Evolutionary conservation across 2,329 filamentous ascomycete genomes (phyloP).

Genomic region (Diaporthe sp.): DNA sequence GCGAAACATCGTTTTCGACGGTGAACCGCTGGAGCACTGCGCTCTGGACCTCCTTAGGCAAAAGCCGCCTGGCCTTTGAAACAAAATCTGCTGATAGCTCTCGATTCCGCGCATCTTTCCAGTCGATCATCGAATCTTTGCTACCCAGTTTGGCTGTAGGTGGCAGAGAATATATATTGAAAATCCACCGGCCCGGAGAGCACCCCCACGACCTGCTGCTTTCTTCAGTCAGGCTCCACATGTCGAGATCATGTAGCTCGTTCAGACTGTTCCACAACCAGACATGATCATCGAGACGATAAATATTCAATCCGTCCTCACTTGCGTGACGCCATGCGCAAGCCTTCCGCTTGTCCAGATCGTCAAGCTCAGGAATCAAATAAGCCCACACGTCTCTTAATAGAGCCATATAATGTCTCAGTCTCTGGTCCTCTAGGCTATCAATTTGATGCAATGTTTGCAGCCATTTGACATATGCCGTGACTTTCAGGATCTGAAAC

Average conservation of each 20-base stretch:
- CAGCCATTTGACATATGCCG: background rate
- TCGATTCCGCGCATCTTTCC: too few relatives aligned
- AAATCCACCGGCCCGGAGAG: too few relatives aligned
- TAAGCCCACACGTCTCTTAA: background rate
- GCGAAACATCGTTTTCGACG: background rate
- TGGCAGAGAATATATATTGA: too few relatives aligned
- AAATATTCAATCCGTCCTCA: background rate
- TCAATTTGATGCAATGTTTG: background rate
- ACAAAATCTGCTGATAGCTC: too few relatives aligned
- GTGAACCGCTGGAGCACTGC: background rate
- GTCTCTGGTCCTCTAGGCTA: background rate
- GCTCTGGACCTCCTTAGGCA: background rate
- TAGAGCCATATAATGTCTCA: background rate
- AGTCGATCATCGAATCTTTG: too few relatives aligned
- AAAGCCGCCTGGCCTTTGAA: background rate
- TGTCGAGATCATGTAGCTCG: background rate
- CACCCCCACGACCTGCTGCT: too few relatives aligned
- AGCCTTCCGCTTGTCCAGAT: background rate
- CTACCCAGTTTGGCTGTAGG: too few relatives aligned
- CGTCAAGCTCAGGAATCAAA: background rate
- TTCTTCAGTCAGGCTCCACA: background rate
- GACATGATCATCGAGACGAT: background rate
- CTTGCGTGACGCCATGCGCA: background rate
- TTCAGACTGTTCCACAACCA: background rate
- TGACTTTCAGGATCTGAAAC: background rate